Evolutionary conservation across 176 grass and related monocot species (phyloP).

Genomic region (Musa schizocarpa): DNA sequence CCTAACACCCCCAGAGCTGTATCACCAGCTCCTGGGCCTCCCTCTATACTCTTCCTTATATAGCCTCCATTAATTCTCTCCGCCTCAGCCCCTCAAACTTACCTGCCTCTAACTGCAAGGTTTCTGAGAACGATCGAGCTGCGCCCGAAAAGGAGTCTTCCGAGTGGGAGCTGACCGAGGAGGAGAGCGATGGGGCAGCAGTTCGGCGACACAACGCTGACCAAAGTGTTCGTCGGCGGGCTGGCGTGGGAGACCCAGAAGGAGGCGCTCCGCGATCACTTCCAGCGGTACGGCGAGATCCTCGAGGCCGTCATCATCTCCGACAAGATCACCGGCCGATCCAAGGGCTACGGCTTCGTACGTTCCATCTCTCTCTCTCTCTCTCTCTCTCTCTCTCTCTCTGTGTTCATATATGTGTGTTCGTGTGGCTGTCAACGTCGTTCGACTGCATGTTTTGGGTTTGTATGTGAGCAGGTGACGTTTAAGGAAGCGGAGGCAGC

Average conservation of each 20-base stretch:
- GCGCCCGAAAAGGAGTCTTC: constrained; percentile 19
- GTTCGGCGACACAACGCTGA: constrained; percentile 85
- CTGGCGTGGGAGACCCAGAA: constrained; percentile 97
- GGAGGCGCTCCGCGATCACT: constrained; percentile 90
- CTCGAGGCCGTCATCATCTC: constrained; percentile 98
- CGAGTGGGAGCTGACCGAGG: not conserved
- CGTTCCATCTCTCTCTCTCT: not conserved
- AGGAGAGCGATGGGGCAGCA: constrained; percentile 13
- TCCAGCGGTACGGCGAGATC: constrained; percentile 83
- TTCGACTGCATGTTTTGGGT: constrained; percentile 4
- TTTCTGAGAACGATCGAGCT: not conserved
- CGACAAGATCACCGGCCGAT: constrained; percentile 96
- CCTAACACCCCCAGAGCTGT: not conserved
- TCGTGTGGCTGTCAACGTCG: not conserved
- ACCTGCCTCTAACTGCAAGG: not conserved
- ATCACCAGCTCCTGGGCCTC: not conserved
- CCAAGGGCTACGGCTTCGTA: constrained; percentile 99
- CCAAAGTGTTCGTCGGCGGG: constrained; percentile 98
- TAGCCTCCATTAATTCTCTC: not conserved
- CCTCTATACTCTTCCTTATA: not conserved
- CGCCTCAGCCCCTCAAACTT: not conserved
- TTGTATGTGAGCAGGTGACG: constrained; percentile 51
- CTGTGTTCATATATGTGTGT: not conserved
- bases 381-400: no score
- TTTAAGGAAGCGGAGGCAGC: constrained; percentile 93